Conservation (phyloP, 768 basidiomycete genomes). For the Roridomyces roridus region DNA sequence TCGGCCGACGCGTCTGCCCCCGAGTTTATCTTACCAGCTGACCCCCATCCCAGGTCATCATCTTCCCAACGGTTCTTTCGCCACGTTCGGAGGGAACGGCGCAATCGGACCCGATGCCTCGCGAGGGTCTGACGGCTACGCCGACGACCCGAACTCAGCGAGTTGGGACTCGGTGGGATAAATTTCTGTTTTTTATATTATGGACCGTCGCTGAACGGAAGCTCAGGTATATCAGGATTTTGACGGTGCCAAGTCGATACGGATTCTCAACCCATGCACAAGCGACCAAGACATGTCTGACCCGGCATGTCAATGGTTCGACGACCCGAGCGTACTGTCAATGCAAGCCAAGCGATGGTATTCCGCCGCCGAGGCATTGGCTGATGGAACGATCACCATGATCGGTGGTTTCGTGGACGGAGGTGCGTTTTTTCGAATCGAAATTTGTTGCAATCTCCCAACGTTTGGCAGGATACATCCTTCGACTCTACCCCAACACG, state of each 20-base stretch:
- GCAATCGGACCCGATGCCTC: slow-evolving; percentile 59
- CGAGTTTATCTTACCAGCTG: background rate
- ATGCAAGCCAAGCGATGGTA: slow-evolving; percentile 66
- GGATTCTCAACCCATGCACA: slow-evolving; percentile 79
- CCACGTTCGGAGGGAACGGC: slow-evolving; percentile 78
- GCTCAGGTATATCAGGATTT: slow-evolving; percentile 68
- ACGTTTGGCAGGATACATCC: slow-evolving; percentile 55
- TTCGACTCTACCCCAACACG: slow-evolving; percentile 69
- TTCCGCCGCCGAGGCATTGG: slow-evolving; percentile 72
- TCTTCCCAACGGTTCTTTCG: slow-evolving; percentile 75
- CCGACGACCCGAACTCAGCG: no score
- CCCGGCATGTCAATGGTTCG: slow-evolving; percentile 73
- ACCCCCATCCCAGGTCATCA: slow-evolving; percentile 36
- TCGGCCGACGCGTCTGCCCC: no score
- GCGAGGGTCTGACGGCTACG: slow-evolving; percentile 31
- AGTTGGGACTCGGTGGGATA: slow-evolving; percentile 45
- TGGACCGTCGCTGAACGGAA: no score
- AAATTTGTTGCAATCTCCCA: background rate
- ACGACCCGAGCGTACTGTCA: slow-evolving; percentile 41
- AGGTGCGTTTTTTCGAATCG: slow-evolving; percentile 29
- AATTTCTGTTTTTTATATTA: no score
- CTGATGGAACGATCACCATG: slow-evolving; percentile 78
- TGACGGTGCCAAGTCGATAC: slow-evolving; percentile 80
- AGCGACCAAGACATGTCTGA: slow-evolving; percentile 50
- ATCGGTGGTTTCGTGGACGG: slow-evolving; percentile 82